phyloP scores from a whole-genome alignment of 129 eudicot genomes.

The Kitagawia praeruptora region DNA sequence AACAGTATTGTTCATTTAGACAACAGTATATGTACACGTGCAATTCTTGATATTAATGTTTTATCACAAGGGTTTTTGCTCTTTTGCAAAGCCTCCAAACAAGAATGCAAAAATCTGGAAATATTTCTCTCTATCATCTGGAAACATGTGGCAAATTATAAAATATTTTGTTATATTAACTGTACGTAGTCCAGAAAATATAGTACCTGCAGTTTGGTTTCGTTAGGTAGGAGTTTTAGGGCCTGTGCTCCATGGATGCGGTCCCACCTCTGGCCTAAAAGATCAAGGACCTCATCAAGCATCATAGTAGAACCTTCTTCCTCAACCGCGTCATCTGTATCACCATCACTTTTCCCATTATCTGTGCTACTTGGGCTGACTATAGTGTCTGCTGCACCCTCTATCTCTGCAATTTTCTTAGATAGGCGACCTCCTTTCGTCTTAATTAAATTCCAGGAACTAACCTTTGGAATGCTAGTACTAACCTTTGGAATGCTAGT shows the following conservation, averaged over 20 bases:
- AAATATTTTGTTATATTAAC: background rate
- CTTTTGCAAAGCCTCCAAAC: background rate
- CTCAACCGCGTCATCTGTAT: constrained; percentile 48
- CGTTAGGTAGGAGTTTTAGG: constrained; percentile 75
- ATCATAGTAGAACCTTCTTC: constrained; percentile 59
- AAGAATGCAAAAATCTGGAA: background rate
- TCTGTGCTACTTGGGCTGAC: constrained; percentile 57
- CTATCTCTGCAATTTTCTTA: constrained; percentile 77
- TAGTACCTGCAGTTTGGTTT: constrained; percentile 77
- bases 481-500: constrained; percentile 38
- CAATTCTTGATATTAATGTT: background rate
- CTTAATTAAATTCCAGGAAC: constrained; percentile 39
- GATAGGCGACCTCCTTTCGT: constrained; percentile 44
- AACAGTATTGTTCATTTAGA: background rate
- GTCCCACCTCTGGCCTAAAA: constrained; percentile 82
- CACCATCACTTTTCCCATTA: constrained; percentile 76
- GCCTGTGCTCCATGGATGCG: constrained; percentile 90
- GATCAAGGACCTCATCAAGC: constrained; percentile 85
- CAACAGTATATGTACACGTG: background rate
- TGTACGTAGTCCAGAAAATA: background rate
- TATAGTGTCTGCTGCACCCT: constrained; percentile 63
- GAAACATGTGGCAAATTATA: background rate
- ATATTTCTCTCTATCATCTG: background rate
- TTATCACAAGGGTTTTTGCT: background rate
- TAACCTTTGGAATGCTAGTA: constrained; percentile 36